Evolutionary conservation across 108 stramenopile genomes (phyloP), one percentile per base, ranked within the genome.

Genomic region (Epithemia pelagica): DNA sequence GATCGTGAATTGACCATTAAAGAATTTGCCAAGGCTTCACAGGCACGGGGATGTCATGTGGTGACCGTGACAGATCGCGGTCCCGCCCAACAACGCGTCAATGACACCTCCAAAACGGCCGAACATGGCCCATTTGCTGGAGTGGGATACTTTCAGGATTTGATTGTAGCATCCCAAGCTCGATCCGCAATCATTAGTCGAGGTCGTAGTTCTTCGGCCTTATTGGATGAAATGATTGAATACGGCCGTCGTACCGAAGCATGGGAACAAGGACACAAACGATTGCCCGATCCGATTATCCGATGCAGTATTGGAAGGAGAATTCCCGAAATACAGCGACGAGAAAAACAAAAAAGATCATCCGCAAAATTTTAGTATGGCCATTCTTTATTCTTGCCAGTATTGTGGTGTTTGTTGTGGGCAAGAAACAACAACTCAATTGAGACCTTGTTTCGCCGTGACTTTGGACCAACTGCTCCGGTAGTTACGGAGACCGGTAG

Each of bases 401-500:
- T n/a, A n/a, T n/a, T n/a, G n/a, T n/a, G n/a, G n/a, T n/a, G n/a
- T n/a, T n/a, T n/a, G n/a, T n/a, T n/a, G n/a, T n/a, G n/a, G n/a
- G n/a, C n/a, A n/a, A n/a, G n/a, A n/a, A n/a, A n/a, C n/a, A n/a
- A n/a, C n/a, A n/a, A n/a, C n/a, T n/a, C n/a, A n/a, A n/a, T n/a
- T n/a, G n/a, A n/a, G n/a, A n/a, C n/a, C 46, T 64, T 81, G 19
- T 81, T 81, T 58, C 37, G 70, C 25, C 37, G 15, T 46, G 70
- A 71, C 46, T 78, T 77, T 65, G 74, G 76, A 52, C n/a, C n/a
- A n/a, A n/a, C n/a, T n/a, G n/a, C n/a, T n/a, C n/a, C n/a, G n/a
- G n/a, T n/a, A n/a, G n/a, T n/a, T n/a, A n/a, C n/a, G n/a, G n/a
- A 46, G 37, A 10, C 37, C 5, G 5, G 15, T 15, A 15, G 37